Percentiles rank a stretch among this genome's conserved stretches.
These are phyloP conservation scores for Linnemannia zychae DNA, from an alignment of 192 early-diverging fungal species.

Conservation along the genomic window DNA sequence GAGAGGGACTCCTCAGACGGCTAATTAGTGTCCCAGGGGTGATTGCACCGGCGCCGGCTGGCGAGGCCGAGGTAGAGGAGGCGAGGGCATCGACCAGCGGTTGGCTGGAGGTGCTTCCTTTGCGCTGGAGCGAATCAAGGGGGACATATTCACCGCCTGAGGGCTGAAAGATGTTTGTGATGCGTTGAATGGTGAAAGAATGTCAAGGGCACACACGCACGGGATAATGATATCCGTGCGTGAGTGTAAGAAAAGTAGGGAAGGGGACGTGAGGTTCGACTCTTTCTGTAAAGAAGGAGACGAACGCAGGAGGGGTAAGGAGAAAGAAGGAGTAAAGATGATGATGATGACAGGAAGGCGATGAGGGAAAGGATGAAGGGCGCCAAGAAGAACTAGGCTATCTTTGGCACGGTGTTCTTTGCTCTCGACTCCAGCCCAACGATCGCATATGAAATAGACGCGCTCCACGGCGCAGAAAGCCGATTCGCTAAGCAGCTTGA, in stretches of 20 bases:
- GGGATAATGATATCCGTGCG: no score
- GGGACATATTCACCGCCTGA: conserved; percentile 48
- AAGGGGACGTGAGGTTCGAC: neutral
- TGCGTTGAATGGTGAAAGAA: conserved; percentile 50
- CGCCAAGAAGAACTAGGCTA: neutral
- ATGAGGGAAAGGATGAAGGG: neutral
- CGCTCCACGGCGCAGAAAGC: neutral
- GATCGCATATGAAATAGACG: neutral
- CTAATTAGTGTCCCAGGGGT: conserved; percentile 8
- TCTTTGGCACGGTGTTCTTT: neutral
- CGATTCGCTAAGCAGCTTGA: neutral
- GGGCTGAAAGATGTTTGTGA: conserved; percentile 33
- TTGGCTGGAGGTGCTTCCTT: conserved; percentile 3
- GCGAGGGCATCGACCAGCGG: neutral
- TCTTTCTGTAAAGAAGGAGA: neutral
- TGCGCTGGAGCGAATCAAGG: conserved; percentile 44
- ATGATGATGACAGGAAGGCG: neutral
- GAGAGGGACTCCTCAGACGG: conserved; percentile 9
- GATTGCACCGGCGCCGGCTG: neutral
- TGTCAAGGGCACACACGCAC: no score
- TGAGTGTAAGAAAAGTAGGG: neutral
- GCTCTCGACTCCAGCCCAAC: neutral
- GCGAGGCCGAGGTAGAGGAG: neutral
- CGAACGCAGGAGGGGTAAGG: neutral
- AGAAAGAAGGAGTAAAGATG: neutral